These are phyloP conservation scores for Cercospora zeae-maydis DNA, from an alignment of 2,329 filamentous ascomycete genomes.

Conservation along the genomic window DNA sequence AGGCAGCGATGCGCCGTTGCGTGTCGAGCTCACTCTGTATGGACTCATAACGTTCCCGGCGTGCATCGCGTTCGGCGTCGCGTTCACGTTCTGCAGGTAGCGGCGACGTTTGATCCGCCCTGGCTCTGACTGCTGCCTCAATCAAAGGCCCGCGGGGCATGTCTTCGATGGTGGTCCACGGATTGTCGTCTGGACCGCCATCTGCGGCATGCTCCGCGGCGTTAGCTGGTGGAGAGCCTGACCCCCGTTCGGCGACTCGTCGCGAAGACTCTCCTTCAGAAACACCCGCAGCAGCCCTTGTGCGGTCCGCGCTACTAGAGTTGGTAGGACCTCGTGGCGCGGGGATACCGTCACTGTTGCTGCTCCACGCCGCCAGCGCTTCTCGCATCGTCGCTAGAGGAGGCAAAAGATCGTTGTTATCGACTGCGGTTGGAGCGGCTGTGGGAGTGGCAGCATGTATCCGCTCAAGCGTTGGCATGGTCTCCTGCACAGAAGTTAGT, in stretches of 20 bases:
- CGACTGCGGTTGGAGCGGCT: conserved; percentile 10
- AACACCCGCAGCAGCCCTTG: neutral
- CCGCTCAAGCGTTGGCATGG: conserved; percentile 30
- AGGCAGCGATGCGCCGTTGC: conserved; percentile 18
- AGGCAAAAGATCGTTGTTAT: conserved; percentile 13
- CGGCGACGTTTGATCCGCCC: conserved; percentile 23
- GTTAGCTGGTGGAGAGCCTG: conserved; percentile 13
- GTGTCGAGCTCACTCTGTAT: conserved; percentile 22
- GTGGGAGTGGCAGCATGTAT: conserved; percentile 24
- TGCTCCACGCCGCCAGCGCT: conserved; percentile 3
- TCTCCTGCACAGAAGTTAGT: conserved; percentile 28
- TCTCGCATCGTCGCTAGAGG: conserved; percentile 12
- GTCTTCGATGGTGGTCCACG: conserved; percentile 49
- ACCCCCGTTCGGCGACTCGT: conserved; percentile 22
- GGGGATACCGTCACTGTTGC: neutral
- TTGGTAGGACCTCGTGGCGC: neutral
- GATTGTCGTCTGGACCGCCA: conserved; percentile 37
- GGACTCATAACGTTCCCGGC: conserved; percentile 14
- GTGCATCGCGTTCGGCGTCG: conserved; percentile 8
- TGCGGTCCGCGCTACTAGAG: conserved; percentile 4
- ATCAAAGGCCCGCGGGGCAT: conserved; percentile 39
- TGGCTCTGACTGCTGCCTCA: conserved; percentile 25
- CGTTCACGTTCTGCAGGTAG: conserved; percentile 18
- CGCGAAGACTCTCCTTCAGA: conserved; percentile 3
- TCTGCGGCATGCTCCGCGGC: conserved; percentile 10